phyloP scores from a whole-genome alignment of 2,329 filamentous ascomycete genomes.

The Sordariomycetes sp. region DNA sequence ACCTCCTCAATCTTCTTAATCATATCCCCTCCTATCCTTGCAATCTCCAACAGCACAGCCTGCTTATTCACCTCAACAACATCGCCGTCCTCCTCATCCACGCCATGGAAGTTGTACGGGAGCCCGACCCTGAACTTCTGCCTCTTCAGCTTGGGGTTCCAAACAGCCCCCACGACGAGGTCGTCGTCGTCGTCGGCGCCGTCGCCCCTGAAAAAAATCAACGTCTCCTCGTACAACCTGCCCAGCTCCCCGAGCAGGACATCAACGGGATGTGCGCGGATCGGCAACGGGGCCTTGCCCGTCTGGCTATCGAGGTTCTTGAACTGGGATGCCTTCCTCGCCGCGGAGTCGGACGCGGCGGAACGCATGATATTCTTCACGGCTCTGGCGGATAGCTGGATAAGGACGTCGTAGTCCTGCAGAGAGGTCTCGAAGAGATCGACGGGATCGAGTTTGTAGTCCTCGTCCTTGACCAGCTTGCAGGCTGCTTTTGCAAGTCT shows the following conservation, averaged over 20 bases:
- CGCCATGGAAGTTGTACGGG: conserved; percentile 44
- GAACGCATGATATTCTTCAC: conserved; percentile 31
- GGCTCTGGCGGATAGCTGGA: conserved; percentile 56
- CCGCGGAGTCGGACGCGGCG: conserved; percentile 22
- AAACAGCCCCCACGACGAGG: conserved; percentile 45
- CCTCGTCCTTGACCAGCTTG: conserved; percentile 46
- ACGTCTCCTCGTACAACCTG: conserved; percentile 53
- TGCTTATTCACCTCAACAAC: conserved; percentile 56
- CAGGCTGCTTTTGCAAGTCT: conserved; percentile 70
- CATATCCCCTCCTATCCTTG: conserved; percentile 56
- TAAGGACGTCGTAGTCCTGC: conserved; percentile 76
- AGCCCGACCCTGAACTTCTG: conserved; percentile 64
- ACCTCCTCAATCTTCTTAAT: conserved; percentile 54
- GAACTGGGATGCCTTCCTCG: conserved; percentile 39
- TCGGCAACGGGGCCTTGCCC: conserved; percentile 29
- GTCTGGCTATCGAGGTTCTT: conserved; percentile 69
- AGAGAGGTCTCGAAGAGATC: conserved; percentile 64
- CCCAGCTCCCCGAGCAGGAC: conserved; percentile 61
- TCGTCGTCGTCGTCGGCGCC: conserved; percentile 31
- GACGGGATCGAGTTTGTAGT: conserved; percentile 37
- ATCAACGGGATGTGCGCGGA: conserved; percentile 51
- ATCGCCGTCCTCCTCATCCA: conserved; percentile 27
- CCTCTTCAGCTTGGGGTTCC: conserved; percentile 43
- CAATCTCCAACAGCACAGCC: conserved; percentile 65
- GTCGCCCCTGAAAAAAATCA: conserved; percentile 73